Evolutionary conservation across 129 eudicot species (phyloP).

Genomic region (Deinandra increscens): DNA sequence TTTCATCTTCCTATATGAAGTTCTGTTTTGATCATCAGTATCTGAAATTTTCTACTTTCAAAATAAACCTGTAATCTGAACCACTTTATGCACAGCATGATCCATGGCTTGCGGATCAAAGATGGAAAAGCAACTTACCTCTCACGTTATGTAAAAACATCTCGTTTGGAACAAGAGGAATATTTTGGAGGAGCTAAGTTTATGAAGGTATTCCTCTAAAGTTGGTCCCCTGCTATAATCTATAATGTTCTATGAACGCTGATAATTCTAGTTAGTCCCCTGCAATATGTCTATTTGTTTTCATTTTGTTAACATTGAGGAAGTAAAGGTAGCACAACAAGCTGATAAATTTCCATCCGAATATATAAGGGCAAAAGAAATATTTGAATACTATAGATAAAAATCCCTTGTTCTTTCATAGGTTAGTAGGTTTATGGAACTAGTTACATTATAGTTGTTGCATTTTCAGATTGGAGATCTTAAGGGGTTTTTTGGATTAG

Average conservation of each 20-base stretch:
- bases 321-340: conserved; percentile 4
- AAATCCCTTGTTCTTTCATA: background rate
- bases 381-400: background rate
- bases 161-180: conserved; percentile 86
- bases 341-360: background rate
- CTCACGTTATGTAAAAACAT: conserved; percentile 87
- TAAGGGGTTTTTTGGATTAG: conserved; percentile 74
- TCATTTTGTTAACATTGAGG: conserved; percentile 6
- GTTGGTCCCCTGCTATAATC: too few species aligned
- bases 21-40: background rate
- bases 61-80: conserved; percentile 8
- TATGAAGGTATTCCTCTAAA: conserved; percentile 60
- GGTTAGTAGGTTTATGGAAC: conserved; percentile 8
- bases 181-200: conserved; percentile 76
- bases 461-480: conserved; percentile 87
- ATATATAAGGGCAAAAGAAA: conserved; percentile 11
- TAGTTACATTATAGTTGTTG: conserved; percentile 21
- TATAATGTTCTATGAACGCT: background rate
- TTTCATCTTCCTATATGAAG: background rate
- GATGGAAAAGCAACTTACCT: conserved; percentile 97
- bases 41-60: background rate
- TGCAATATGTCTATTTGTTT: background rate
- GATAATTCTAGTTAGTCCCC: background rate
- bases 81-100: conserved; percentile 56
- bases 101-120: conserved; percentile 92